phyloP scores from a whole-genome alignment of 1,139 yeast species.

The Hansenula lynferdii region DNA sequence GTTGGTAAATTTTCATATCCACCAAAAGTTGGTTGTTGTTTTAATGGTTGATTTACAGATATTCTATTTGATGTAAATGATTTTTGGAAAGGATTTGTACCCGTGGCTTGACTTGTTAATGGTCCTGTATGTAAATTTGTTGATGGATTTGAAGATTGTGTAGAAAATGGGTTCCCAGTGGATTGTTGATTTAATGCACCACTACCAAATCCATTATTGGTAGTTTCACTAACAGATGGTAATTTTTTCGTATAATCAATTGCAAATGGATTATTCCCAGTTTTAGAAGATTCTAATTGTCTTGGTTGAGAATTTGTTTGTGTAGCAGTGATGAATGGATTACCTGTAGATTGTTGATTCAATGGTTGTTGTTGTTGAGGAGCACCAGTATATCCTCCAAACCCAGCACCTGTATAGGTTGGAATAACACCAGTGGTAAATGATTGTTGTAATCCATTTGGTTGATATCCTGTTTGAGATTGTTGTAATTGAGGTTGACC shows the following conservation, averaged over 20 bases:
- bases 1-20: slow-evolving; percentile 62
- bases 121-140: slow-evolving; percentile 7
- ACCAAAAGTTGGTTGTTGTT: slow-evolving; percentile 59
- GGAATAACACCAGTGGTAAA: slow-evolving; percentile 21
- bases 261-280: slow-evolving; percentile 26
- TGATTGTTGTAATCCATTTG: slow-evolving; percentile 3
- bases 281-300: slow-evolving; percentile 22
- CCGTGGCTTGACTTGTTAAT: slow-evolving; percentile 16
- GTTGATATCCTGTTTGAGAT: neutral
- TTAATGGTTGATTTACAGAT: slow-evolving; percentile 25
- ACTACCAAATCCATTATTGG: too few relatives aligned
- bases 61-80: slow-evolving; percentile 19
- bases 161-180: slow-evolving; percentile 24
- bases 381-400: slow-evolving; percentile 42
- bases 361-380: slow-evolving; percentile 17
- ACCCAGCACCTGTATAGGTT: slow-evolving; percentile 51
- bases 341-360: slow-evolving; percentile 18
- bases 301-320: slow-evolving; percentile 17
- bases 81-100: slow-evolving; percentile 27
- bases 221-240: slow-evolving; percentile 15
- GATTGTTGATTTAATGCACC: slow-evolving; percentile 11
- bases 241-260: slow-evolving; percentile 23
- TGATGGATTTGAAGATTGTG: slow-evolving; percentile 16
- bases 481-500: slow-evolving; percentile 1
- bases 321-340: slow-evolving; percentile 19